Conservation (phyloP, 2,329 filamentous ascomycete genomes). For the Clathrospora elynae region DNA sequence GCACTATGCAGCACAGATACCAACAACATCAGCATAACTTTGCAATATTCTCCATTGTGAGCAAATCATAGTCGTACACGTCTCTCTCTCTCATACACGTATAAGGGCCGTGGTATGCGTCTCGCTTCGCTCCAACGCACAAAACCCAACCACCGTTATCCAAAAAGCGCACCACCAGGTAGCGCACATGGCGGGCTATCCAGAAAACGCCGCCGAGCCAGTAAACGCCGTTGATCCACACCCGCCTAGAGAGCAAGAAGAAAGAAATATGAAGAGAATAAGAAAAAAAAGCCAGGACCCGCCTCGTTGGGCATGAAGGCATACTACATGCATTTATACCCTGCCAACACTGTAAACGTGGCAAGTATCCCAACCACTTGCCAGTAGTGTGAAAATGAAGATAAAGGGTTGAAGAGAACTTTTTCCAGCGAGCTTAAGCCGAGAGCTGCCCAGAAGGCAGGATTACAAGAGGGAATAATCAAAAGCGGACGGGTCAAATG, state of each 20-base stretch:
- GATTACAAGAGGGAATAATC: slow-evolving; percentile 2
- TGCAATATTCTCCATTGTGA: no score
- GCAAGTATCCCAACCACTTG: slow-evolving; percentile 36
- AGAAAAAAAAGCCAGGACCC: slow-evolving; percentile 8
- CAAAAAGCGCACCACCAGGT: slow-evolving; percentile 10
- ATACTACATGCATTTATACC: slow-evolving; percentile 2
- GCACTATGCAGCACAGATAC: no score
- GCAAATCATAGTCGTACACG: slow-evolving; percentile 22
- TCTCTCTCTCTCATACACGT: no score
- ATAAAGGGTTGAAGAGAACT: slow-evolving; percentile 22
- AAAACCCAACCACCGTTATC: slow-evolving; percentile 7
- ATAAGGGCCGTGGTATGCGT: slow-evolving; percentile 18
- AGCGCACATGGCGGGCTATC: slow-evolving; percentile 8
- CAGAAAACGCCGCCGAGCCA: slow-evolving; percentile 5
- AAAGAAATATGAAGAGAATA: slow-evolving; percentile 10
- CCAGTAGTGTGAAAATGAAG: slow-evolving; percentile 9
- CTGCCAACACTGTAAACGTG: slow-evolving; percentile 26
- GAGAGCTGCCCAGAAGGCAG: neutral
- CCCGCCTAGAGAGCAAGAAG: slow-evolving; percentile 2
- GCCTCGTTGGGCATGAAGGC: slow-evolving; percentile 7
- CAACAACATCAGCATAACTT: no score
- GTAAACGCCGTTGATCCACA: slow-evolving; percentile 1
- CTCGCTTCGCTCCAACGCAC: slow-evolving; percentile 20
- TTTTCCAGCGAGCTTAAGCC: neutral
- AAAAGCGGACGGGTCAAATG: neutral